These are phyloP conservation scores for Aspergillus egyptiacus DNA, from an alignment of 495 filamentous ascomycete species.

Conservation along the genomic window DNA sequence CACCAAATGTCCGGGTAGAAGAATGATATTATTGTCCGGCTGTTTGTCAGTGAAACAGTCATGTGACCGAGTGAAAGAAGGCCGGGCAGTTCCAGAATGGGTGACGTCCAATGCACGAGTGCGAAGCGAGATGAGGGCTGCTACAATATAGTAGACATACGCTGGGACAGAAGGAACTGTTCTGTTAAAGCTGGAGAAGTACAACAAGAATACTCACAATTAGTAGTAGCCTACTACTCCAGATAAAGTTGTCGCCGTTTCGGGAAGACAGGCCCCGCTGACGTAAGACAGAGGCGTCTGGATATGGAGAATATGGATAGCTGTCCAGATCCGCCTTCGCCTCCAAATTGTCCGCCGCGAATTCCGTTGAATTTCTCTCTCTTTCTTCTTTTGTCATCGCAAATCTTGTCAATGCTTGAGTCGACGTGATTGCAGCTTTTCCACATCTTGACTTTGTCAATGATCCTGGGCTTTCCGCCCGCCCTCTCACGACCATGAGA, in stretches of 20 bases:
- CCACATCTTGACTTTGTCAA: slow-evolving; percentile 21
- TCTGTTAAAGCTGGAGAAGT: too few relatives aligned
- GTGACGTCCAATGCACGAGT: neutral
- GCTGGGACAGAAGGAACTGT: too few relatives aligned
- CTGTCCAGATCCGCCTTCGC: slow-evolving; percentile 31
- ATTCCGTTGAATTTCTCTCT: slow-evolving; percentile 1
- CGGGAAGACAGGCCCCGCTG: slow-evolving; percentile 17
- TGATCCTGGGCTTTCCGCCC: slow-evolving; percentile 28
- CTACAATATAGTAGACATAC: too few relatives aligned
- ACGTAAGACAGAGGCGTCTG: slow-evolving; percentile 32
- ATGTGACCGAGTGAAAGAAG: neutral
- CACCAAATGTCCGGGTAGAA: too few relatives aligned
- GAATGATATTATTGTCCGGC: too few relatives aligned
- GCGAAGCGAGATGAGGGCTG: neutral
- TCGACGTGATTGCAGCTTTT: slow-evolving; percentile 12
- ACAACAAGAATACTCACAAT: too few relatives aligned
- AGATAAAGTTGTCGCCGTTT: neutral
- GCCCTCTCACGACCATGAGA: slow-evolving; percentile 38
- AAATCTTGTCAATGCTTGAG: slow-evolving; percentile 19
- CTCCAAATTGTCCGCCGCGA: slow-evolving; percentile 15
- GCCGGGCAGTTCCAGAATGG: neutral
- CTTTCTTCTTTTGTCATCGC: slow-evolving; percentile 10
- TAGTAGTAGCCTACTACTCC: too few relatives aligned
- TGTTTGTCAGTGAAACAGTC: neutral
- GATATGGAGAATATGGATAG: slow-evolving; percentile 28